A percentile compares a stretch with the other conserved stretches of the same genome.
These are phyloP conservation scores for Sphaerulina populicola DNA, from an alignment of 2,329 filamentous ascomycete genomes.

Conservation along the genomic window DNA sequence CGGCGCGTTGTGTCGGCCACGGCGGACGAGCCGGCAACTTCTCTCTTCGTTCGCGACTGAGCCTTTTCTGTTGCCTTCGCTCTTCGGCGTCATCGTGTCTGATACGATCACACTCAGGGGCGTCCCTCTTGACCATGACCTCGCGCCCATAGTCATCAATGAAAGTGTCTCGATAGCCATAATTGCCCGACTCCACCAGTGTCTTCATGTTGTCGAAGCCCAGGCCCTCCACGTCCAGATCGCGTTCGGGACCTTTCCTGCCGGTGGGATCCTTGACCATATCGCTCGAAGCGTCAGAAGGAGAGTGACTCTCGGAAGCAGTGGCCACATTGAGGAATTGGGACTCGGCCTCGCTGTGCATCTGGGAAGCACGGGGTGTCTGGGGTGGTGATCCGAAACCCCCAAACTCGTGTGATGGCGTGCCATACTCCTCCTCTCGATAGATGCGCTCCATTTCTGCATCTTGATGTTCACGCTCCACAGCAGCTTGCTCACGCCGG, in stretches of 20 bases:
- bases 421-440: constrained; percentile 21
- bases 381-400: constrained; percentile 28
- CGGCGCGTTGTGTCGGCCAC: constrained; percentile 42
- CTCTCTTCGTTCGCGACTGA: constrained; percentile 29
- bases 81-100: constrained; percentile 29
- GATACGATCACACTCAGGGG: constrained; percentile 55
- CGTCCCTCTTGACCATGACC: constrained; percentile 57
- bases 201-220: constrained; percentile 63
- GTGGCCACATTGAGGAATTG: not conserved
- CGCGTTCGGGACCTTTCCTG: constrained; percentile 40
- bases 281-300: constrained; percentile 13
- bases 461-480: constrained; percentile 49
- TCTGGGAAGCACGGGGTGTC: constrained; percentile 26
- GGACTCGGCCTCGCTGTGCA: constrained; percentile 16
- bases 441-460: constrained; percentile 43
- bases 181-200: constrained; percentile 30
- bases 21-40: constrained; percentile 27
- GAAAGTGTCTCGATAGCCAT: constrained; percentile 38
- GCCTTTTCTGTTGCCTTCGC: constrained; percentile 29
- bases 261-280: constrained; percentile 10
- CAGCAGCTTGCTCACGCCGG: constrained; percentile 27
- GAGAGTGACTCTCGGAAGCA: constrained; percentile 15
- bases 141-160: constrained; percentile 57
- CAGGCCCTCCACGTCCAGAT: constrained; percentile 68
- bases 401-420: not conserved